These are phyloP conservation scores for Solanum sejunctum DNA, from an alignment of 257 asterid genomes.

Conservation along the genomic window DNA sequence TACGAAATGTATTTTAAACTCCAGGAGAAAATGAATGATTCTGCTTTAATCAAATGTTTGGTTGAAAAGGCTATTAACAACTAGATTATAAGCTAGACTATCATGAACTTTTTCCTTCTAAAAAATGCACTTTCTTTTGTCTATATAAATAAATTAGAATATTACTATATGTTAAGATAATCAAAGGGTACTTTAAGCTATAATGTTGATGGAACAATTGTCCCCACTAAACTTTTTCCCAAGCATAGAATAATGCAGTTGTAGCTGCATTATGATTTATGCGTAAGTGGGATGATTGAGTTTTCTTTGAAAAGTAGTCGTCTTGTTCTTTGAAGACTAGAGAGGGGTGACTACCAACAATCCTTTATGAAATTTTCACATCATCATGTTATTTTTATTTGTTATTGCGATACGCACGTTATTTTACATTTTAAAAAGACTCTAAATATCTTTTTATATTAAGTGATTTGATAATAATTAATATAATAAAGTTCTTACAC, in stretches of 20 bases:
- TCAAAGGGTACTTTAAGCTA: slow-evolving; percentile 2
- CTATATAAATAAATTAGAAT: neutral
- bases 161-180: neutral
- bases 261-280: slow-evolving; percentile 12
- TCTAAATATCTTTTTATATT: neutral
- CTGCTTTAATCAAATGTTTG: slow-evolving; percentile 1
- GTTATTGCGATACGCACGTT: no score
- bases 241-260: slow-evolving; percentile 24
- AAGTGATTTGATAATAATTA: neutral
- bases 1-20: neutral
- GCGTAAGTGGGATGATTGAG: slow-evolving; percentile 17
- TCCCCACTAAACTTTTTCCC: slow-evolving; percentile 23
- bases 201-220: slow-evolving; percentile 26
- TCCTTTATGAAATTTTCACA: neutral
- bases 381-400: no score
- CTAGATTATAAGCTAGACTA: neutral
- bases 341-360: neutral
- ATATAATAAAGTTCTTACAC: neutral
- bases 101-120: neutral
- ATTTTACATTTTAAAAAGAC: no score
- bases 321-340: neutral
- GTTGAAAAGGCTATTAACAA: neutral
- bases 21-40: neutral
- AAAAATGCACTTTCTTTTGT: neutral
- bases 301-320: slow-evolving; percentile 13